A percentile compares a stretch with the other conserved stretches of the same genome.
Evolutionary conservation across 768 basidiomycete species (phyloP).

Genomic region (Rhizopogon vulgaris): DNA sequence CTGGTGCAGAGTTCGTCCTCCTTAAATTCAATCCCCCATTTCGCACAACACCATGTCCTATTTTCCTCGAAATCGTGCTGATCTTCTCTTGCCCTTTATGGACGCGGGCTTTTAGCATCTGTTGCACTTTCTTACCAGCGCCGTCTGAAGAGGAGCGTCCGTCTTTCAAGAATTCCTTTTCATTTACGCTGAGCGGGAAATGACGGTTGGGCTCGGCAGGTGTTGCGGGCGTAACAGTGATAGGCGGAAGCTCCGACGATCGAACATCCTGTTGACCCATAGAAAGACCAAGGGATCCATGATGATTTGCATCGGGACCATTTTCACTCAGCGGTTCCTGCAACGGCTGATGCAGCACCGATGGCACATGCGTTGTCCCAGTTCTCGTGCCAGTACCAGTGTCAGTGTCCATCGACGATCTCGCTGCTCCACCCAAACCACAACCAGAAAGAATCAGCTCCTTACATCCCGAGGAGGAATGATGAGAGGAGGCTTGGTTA

Average conservation of each 20-base stretch:
- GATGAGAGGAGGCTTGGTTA: not conserved
- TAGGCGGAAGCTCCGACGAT: conserved; percentile 26
- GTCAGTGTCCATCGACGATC: conserved; percentile 26
- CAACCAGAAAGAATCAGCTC: conserved; percentile 2
- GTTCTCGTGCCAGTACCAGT: conserved; percentile 19
- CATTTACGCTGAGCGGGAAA: conserved; percentile 14
- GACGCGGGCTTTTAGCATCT: conserved; percentile 68
- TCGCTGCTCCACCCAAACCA: conserved; percentile 11
- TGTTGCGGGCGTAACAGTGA: conserved; percentile 59
- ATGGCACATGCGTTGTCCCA: conserved; percentile 15
- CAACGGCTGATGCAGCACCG: conserved; percentile 10
- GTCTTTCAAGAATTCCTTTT: conserved; percentile 9
- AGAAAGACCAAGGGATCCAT: conserved; percentile 1
- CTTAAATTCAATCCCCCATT: conserved; percentile 43
- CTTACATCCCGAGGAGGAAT: not conserved
- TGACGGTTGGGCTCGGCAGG: conserved; percentile 31
- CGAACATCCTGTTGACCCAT: not conserved
- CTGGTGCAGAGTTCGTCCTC: conserved; percentile 63
- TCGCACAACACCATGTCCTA: conserved; percentile 62
- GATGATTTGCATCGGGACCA: not conserved
- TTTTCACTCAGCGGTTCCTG: conserved; percentile 11
- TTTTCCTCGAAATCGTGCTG: conserved; percentile 69
- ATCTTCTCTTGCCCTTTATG: conserved; percentile 70
- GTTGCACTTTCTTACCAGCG: conserved; percentile 67
- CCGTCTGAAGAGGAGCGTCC: conserved; percentile 28